Conservation (phyloP, 768 basidiomycete genomes). For the Russula ochroleuca region DNA sequence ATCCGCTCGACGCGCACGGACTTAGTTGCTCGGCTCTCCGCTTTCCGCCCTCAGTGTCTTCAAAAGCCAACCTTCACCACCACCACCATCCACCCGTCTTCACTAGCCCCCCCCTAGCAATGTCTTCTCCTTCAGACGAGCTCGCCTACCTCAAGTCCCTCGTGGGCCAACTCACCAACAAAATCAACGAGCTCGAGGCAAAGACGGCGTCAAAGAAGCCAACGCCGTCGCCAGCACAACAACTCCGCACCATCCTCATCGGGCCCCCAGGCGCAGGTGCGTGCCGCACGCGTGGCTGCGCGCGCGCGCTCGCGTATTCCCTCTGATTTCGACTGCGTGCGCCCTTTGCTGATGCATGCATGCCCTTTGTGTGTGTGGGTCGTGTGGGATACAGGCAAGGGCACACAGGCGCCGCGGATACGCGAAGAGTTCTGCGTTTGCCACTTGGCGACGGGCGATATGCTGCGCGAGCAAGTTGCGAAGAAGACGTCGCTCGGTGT, state of each 20-base stretch:
- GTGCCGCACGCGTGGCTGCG: slow-evolving; percentile 30
- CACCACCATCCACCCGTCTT: not conserved
- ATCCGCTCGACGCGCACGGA: not conserved
- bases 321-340: not conserved
- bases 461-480: slow-evolving; percentile 92
- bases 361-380: not conserved
- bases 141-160: slow-evolving; percentile 94
- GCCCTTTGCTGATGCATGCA: too few species aligned
- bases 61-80: not conserved
- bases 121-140: slow-evolving; percentile 64
- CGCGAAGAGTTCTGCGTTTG: slow-evolving; percentile 92
- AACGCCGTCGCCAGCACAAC: slow-evolving; percentile 58
- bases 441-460: slow-evolving; percentile 98
- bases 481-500: slow-evolving; percentile 83
- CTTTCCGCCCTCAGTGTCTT: too few species aligned
- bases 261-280: slow-evolving; percentile 96
- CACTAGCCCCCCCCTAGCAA: slow-evolving; percentile 31
- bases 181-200: slow-evolving; percentile 78
- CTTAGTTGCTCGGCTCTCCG: not conserved
- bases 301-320: not conserved
- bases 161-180: slow-evolving; percentile 84
- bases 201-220: slow-evolving; percentile 41
- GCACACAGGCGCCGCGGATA: slow-evolving; percentile 94
- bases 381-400: slow-evolving; percentile 67
- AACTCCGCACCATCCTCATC: slow-evolving; percentile 86